A percentile compares a stretch with the other conserved stretches of the same genome.
Conservation (phyloP, 179 eudicot genomes). For the Sideroxylon spinosum region DNA sequence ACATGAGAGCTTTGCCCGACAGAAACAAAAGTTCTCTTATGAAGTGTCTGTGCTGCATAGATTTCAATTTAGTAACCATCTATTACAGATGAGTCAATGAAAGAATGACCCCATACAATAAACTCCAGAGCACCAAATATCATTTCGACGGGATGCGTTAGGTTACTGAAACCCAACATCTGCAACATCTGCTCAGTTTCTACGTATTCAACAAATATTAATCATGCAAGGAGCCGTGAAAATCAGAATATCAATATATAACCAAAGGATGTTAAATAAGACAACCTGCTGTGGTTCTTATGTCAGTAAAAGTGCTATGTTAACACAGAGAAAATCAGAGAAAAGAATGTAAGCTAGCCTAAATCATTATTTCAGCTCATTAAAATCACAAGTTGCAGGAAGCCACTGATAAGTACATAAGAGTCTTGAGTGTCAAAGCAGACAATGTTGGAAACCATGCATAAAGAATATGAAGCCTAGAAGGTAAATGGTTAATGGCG, state of each 20-base stretch:
- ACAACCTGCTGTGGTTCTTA: conserved; percentile 6
- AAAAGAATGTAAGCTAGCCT: conserved; percentile 4
- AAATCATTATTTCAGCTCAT: not conserved
- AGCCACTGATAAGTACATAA: not conserved
- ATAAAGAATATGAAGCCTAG: not conserved
- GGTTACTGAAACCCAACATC: not conserved
- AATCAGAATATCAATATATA: not conserved
- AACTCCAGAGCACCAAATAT: too few relatives aligned
- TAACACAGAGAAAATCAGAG: not conserved
- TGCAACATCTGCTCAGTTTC: not conserved
- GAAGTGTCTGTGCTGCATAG: not conserved
- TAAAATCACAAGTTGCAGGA: conserved; percentile 10
- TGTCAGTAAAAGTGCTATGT: not conserved
- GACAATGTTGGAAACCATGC: not conserved
- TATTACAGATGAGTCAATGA: too few relatives aligned
- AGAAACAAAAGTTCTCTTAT: not conserved
- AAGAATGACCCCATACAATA: not conserved
- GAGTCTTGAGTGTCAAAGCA: not conserved
- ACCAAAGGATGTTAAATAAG: conserved; percentile 4
- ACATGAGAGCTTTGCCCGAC: not conserved
- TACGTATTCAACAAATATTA: not conserved
- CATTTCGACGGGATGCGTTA: too few relatives aligned
- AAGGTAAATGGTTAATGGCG: not conserved
- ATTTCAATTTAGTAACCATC: not conserved
- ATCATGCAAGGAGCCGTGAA: not conserved